Evolutionary conservation across 805 yeast genomes (phyloP).

Genomic region (Schizosaccharomyces lindneri): DNA sequence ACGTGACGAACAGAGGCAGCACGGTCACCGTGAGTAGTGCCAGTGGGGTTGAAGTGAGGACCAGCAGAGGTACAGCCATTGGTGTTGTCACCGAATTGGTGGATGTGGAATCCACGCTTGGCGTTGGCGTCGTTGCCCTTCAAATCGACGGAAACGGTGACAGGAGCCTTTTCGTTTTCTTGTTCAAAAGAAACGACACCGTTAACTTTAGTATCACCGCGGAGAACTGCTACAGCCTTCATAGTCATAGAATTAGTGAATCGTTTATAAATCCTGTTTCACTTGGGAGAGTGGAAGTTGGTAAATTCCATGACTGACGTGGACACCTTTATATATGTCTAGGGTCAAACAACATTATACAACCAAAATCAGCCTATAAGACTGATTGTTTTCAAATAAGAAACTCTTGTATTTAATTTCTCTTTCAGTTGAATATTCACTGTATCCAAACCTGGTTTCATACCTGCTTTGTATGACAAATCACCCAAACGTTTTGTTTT

Average conservation of each 20-base stretch:
- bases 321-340: no score
- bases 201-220: constrained; percentile 78
- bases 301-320: no score
- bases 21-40: constrained; percentile 81
- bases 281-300: no score
- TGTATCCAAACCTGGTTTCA: no score
- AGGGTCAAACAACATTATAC: no score
- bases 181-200: constrained; percentile 83
- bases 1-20: constrained; percentile 54
- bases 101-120: constrained; percentile 90
- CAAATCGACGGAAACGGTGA: constrained; percentile 71
- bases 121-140: constrained; percentile 74
- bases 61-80: constrained; percentile 98
- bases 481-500: no score
- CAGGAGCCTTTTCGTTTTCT: constrained; percentile 49
- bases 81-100: constrained; percentile 95
- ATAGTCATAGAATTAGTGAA: background rate
- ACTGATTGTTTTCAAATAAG: no score
- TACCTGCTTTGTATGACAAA: no score
- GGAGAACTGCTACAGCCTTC: constrained; percentile 61
- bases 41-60: constrained; percentile 86
- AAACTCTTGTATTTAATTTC: no score
- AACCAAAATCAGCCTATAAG: no score
- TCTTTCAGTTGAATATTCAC: no score
- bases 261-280: background rate